Percentiles rank a stretch among this genome's conserved stretches.
These are phyloP conservation scores for Cymodocea nodosa DNA, from an alignment of 116 monocot genomes.

Conservation along the genomic window DNA sequence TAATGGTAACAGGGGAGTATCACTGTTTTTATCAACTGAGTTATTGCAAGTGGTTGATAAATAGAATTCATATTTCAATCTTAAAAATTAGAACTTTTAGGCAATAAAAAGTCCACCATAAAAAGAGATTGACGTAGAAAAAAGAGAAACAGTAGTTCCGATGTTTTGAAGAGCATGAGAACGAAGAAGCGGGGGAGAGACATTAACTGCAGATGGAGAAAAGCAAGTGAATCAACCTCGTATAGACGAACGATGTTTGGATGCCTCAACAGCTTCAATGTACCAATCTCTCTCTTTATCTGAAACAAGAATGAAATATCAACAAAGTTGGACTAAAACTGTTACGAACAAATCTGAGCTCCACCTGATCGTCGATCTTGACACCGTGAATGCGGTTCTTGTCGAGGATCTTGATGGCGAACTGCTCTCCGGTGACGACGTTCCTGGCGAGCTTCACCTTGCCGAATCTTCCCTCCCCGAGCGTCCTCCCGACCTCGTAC, in stretches of 20 bases:
- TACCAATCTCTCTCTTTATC: conserved; percentile 80
- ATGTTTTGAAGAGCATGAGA: no score
- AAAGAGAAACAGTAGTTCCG: no score
- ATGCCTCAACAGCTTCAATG: conserved; percentile 65
- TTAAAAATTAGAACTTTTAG: no score
- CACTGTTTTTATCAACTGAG: no score
- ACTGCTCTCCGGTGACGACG: conserved; percentile 23
- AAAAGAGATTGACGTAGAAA: no score
- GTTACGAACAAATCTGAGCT: no score
- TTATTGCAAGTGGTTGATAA: no score
- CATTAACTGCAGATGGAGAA: not conserved
- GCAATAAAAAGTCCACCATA: no score
- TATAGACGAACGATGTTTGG: conserved; percentile 67
- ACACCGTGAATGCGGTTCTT: conserved; percentile 30
- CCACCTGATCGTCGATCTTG: conserved; percentile 52
- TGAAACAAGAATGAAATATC: conserved; percentile 7
- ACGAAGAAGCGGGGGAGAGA: no score
- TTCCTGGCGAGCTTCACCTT: conserved; percentile 58
- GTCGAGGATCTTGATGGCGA: conserved; percentile 66
- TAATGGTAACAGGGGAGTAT: no score
- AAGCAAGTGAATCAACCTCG: conserved; percentile 28
- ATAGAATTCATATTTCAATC: no score
- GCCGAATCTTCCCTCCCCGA: conserved; percentile 57
- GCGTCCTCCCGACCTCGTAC: conserved; percentile 51
- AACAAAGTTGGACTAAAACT: not conserved